Conservation (phyloP, 805 yeast species). For the Kazachstania martiniae region DNA sequence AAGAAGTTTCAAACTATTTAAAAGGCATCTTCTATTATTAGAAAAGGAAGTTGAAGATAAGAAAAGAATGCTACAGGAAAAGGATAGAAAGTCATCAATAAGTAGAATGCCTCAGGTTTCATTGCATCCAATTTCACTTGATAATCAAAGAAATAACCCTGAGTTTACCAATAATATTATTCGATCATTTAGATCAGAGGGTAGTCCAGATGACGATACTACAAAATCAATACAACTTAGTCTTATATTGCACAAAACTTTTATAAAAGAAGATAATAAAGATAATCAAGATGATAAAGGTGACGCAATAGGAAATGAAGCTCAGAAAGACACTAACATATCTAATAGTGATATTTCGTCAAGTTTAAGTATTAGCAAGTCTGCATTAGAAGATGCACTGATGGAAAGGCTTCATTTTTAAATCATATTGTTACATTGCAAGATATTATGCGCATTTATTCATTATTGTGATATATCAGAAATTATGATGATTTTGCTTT, state of each 20-base stretch:
- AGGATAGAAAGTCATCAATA: neutral
- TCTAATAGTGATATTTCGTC: slow-evolving; percentile 29
- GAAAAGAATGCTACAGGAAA: slow-evolving; percentile 1
- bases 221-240: neutral
- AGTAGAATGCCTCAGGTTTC: no score
- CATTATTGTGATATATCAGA: no score
- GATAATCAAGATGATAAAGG: slow-evolving; percentile 3
- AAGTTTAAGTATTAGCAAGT: slow-evolving; percentile 29
- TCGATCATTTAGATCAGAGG: no score
- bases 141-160: neutral
- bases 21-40: slow-evolving; percentile 18
- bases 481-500: no score
- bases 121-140: neutral
- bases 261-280: no score
- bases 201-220: neutral
- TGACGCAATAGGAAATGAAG: neutral
- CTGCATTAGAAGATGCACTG: slow-evolving; percentile 34
- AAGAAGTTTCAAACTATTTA: slow-evolving; percentile 22
- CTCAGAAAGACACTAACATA: neutral
- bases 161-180: no score
- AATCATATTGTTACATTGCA: no score
- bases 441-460: no score
- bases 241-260: slow-evolving; percentile 9
- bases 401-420: slow-evolving; percentile 27
- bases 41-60: slow-evolving; percentile 15